These are phyloP conservation scores for Talaromyces sp. DNA, from an alignment of 2,329 filamentous ascomycete genomes.

Conservation along the genomic window DNA sequence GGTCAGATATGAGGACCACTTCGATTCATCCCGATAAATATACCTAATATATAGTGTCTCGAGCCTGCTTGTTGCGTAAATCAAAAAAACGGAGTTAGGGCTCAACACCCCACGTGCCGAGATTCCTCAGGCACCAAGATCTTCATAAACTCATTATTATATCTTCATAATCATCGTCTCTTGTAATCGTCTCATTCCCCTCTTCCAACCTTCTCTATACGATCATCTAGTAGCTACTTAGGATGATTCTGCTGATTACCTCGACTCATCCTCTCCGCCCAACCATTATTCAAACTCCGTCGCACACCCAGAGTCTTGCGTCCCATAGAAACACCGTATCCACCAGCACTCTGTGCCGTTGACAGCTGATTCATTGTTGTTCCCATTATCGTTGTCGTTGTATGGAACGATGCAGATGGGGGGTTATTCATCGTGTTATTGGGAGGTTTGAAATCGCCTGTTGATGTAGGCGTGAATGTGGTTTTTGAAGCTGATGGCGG, in stretches of 20 bases:
- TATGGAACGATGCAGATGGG: constrained; percentile 37
- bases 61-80: neutral
- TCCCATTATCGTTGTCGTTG: constrained; percentile 36
- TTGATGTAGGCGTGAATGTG: constrained; percentile 20
- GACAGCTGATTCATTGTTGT: constrained; percentile 12
- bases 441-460: constrained; percentile 25
- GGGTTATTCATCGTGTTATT: constrained; percentile 13
- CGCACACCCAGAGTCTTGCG: constrained; percentile 43
- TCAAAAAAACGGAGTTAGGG: neutral
- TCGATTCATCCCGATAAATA: neutral
- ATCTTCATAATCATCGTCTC: neutral
- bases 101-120: neutral
- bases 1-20: too few relatives aligned
- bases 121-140: neutral
- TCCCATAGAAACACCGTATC: constrained; percentile 16
- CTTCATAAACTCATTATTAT: neutral
- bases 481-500: neutral
- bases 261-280: constrained; percentile 29
- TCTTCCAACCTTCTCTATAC: too few relatives aligned
- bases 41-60: too few relatives aligned
- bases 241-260: constrained; percentile 9
- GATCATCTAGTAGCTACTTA: neutral
- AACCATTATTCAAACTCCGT: constrained; percentile 41
- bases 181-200: neutral
- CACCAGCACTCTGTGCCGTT: neutral